Conservation (phyloP, 2,329 filamentous ascomycete genomes). For the Fusarium napiforme region DNA sequence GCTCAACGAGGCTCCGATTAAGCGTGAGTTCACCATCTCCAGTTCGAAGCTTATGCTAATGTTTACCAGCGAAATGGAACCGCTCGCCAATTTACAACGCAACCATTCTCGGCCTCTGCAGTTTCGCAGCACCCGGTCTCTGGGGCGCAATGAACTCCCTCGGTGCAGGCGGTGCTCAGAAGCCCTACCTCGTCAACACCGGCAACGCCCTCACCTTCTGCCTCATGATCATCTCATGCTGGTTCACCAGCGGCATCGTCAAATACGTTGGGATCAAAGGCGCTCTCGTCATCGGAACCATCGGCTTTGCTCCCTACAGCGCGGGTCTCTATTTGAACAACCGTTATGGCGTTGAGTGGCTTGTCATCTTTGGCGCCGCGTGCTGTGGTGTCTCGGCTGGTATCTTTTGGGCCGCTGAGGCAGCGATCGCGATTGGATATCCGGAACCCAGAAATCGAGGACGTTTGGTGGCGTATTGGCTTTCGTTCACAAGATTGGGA, state of each 20-base stretch:
- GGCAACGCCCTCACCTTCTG: slow-evolving; percentile 63
- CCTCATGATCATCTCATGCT: slow-evolving; percentile 60
- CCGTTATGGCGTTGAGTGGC: slow-evolving; percentile 56
- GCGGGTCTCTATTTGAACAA: slow-evolving; percentile 58
- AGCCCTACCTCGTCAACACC: slow-evolving; percentile 72
- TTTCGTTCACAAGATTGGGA: slow-evolving; percentile 66
- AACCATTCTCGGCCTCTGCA: slow-evolving; percentile 45
- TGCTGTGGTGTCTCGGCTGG: slow-evolving; percentile 55
- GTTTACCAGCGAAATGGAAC: slow-evolving; percentile 38
- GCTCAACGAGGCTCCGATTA: neutral
- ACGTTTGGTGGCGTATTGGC: slow-evolving; percentile 71
- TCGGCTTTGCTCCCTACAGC: slow-evolving; percentile 57
- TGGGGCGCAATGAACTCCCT: slow-evolving; percentile 46
- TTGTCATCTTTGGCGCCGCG: slow-evolving; percentile 55
- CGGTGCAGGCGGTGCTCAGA: slow-evolving; percentile 61
- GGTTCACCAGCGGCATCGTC: slow-evolving; percentile 54
- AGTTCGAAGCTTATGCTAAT: neutral
- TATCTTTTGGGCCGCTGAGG: slow-evolving; percentile 52
- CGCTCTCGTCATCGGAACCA: slow-evolving; percentile 55
- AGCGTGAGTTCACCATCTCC: neutral
- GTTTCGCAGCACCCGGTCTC: slow-evolving; percentile 44
- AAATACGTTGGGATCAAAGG: slow-evolving; percentile 47
- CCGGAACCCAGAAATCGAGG: slow-evolving; percentile 73
- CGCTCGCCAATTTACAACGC: slow-evolving; percentile 44
- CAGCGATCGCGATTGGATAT: slow-evolving; percentile 63